Evolutionary conservation across 2,329 filamentous ascomycete species (phyloP).

Genomic region (Colletotrichum lini): DNA sequence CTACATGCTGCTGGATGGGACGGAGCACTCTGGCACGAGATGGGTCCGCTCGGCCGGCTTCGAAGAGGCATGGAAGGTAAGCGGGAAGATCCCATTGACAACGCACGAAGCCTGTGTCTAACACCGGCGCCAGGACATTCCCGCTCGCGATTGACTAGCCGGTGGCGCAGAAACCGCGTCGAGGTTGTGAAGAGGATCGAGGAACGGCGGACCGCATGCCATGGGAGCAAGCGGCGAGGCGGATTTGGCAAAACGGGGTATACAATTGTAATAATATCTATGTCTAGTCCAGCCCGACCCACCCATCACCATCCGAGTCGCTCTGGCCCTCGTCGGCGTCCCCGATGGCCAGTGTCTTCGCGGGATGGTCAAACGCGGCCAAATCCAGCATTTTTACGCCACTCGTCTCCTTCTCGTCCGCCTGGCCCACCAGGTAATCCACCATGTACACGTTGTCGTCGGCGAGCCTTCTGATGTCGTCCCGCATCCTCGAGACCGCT

Average conservation of each 20-base stretch:
- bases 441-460: conserved; percentile 93
- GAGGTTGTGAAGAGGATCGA: not conserved
- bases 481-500: conserved; percentile 83
- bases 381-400: conserved; percentile 47
- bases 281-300: conserved; percentile 64
- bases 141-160: conserved; percentile 34
- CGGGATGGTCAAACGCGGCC: conserved; percentile 33
- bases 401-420: conserved; percentile 45
- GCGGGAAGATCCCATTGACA: not conserved
- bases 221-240: too few species aligned
- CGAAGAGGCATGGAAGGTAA: conserved; percentile 73
- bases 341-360: conserved; percentile 33
- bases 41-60: conserved; percentile 78
- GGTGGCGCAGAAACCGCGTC: not conserved
- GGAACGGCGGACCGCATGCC: not conserved
- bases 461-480: conserved; percentile 85
- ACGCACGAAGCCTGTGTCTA: not conserved
- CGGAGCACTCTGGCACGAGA: conserved; percentile 58
- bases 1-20: conserved; percentile 74
- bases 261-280: conserved; percentile 44
- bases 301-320: conserved; percentile 60
- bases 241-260: conserved; percentile 38
- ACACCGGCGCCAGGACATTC: conserved; percentile 25
- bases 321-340: conserved; percentile 49
- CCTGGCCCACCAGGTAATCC: conserved; percentile 80